Conservation (phyloP, 805 yeast species). For the Spathaspora boniae region DNA sequence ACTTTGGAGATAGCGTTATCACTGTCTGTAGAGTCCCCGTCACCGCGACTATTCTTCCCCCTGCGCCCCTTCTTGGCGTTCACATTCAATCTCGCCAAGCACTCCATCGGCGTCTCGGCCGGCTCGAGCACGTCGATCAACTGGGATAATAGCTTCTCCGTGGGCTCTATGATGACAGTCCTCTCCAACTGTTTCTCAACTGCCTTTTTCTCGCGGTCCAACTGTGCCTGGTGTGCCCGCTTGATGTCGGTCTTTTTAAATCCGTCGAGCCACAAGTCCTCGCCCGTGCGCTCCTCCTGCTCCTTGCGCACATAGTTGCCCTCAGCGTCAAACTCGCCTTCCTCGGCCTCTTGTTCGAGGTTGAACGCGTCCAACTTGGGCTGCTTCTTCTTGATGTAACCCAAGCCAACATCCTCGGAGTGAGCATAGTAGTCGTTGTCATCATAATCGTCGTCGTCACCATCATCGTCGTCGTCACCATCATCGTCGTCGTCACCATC, state of each 20-base stretch:
- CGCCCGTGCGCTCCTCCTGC: conserved; percentile 23
- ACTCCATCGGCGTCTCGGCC: conserved; percentile 59
- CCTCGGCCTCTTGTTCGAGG: conserved; percentile 51
- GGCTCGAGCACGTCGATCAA: conserved; percentile 50
- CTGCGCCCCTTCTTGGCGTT: conserved; percentile 21
- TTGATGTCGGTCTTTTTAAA: conserved; percentile 16
- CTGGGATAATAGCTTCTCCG: conserved; percentile 14
- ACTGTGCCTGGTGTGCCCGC: conserved; percentile 43
- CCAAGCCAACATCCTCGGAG: conserved; percentile 19
- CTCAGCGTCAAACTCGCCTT: conserved; percentile 57
- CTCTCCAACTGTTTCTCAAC: conserved; percentile 9
- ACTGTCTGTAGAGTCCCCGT: conserved; percentile 13
- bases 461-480: conserved; percentile 18
- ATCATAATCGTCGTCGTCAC: conserved; percentile 9
- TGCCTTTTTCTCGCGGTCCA: conserved; percentile 30
- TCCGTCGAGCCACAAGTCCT: conserved; percentile 17
- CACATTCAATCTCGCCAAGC: conserved; percentile 42
- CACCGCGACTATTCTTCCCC: conserved; percentile 12
- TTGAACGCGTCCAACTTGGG: conserved; percentile 63
- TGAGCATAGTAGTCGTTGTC: conserved; percentile 26
- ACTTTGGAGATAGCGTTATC: conserved; percentile 37
- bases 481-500: conserved; percentile 20
- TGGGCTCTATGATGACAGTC: conserved; percentile 13
- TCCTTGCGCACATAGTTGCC: conserved; percentile 53
- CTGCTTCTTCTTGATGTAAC: conserved; percentile 13